A percentile compares a stretch with the other conserved stretches of the same genome.
Conservation (phyloP, 2,329 filamentous ascomycete genomes). For the Tolypocladium paradoxum region DNA sequence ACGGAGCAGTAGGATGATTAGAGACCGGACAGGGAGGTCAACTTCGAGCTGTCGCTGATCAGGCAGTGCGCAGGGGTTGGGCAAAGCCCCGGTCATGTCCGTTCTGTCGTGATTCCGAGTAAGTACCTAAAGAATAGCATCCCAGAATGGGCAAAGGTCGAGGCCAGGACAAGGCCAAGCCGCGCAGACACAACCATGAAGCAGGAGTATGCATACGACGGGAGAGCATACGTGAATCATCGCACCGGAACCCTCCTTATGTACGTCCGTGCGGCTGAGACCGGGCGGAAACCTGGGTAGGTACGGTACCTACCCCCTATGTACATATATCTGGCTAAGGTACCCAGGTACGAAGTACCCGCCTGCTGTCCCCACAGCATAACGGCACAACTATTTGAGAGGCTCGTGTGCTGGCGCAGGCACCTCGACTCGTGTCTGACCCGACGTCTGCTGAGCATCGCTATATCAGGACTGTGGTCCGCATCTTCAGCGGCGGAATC, state of each 20-base stretch:
- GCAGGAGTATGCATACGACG: too few relatives aligned
- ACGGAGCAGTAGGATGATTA: background rate
- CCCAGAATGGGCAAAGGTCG: background rate
- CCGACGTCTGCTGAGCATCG: background rate
- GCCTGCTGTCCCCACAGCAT: background rate
- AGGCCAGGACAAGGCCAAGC: background rate
- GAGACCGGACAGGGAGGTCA: background rate
- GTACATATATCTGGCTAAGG: background rate
- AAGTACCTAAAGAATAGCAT: background rate
- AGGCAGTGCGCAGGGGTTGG: background rate
- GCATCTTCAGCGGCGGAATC: conserved; percentile 17
- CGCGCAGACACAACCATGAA: background rate
- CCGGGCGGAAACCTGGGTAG: too few relatives aligned
- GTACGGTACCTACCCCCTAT: background rate
- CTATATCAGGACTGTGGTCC: conserved; percentile 14
- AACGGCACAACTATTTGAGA: conserved; percentile 1
- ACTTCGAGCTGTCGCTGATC: background rate
- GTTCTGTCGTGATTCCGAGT: background rate
- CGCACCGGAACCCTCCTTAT: background rate
- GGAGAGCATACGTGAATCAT: background rate
- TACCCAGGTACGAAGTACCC: background rate
- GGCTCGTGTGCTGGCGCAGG: background rate
- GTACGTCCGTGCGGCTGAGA: background rate
- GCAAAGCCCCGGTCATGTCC: background rate
- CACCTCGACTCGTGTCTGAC: conserved; percentile 1